phyloP scores from a whole-genome alignment of 495 filamentous ascomycete species.

The Daldinia vernicosa region DNA sequence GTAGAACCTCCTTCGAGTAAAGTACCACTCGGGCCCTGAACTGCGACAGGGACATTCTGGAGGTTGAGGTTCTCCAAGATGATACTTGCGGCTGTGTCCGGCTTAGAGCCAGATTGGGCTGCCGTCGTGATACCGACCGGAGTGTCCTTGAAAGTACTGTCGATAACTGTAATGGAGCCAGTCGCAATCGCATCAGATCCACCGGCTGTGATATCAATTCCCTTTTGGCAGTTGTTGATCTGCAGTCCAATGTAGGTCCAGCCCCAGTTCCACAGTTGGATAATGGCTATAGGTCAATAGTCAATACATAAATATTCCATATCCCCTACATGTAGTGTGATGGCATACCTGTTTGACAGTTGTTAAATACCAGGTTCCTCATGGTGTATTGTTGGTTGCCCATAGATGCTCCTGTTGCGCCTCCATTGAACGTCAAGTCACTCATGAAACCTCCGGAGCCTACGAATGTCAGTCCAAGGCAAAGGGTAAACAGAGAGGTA shows the following conservation, averaged over 20 bases:
- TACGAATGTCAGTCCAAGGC: constrained; percentile 43
- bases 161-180: constrained; percentile 69
- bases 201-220: constrained; percentile 68
- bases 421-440: constrained; percentile 74
- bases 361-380: constrained; percentile 73
- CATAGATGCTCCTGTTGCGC: constrained; percentile 68
- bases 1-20: constrained; percentile 67
- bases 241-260: constrained; percentile 66
- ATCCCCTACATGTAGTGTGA: neutral
- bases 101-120: constrained; percentile 60
- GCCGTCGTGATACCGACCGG: constrained; percentile 74
- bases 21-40: constrained; percentile 62
- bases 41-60: constrained; percentile 65
- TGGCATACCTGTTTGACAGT: constrained; percentile 56
- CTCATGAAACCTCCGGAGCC: constrained; percentile 76
- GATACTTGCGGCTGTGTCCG: constrained; percentile 60
- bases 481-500: too few relatives aligned
- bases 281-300: constrained; percentile 53
- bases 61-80: constrained; percentile 75
- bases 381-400: constrained; percentile 88
- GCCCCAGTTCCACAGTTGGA: constrained; percentile 63
- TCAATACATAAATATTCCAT: neutral
- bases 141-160: constrained; percentile 77
- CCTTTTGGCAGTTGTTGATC: constrained; percentile 70
- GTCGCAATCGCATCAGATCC: constrained; percentile 57